phyloP scores from a whole-genome alignment of 257 asterid species.

The Eustoma russellianum region DNA sequence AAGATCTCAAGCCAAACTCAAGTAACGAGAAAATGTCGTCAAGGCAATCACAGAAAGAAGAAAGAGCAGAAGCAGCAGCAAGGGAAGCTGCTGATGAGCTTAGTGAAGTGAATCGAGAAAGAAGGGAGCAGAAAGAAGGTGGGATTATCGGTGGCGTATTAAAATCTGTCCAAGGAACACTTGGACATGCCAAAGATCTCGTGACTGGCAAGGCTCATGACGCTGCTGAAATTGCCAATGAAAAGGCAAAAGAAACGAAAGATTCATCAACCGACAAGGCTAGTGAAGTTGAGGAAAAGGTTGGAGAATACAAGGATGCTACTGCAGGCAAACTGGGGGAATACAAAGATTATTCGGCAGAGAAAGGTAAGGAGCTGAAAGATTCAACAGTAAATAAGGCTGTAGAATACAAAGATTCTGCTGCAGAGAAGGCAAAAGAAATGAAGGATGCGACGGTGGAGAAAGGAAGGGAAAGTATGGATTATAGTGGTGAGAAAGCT shows the following conservation, averaged over 20 bases:
- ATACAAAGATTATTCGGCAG: no score
- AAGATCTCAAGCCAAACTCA: no score
- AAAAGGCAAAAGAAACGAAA: slow-evolving; percentile 10
- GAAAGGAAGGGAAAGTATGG: slow-evolving; percentile 1
- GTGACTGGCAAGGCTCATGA: slow-evolving; percentile 31
- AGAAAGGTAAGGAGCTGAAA: no score
- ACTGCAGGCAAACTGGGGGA: slow-evolving; percentile 1
- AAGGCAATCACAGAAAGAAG: slow-evolving; percentile 29
- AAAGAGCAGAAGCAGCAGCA: slow-evolving; percentile 50
- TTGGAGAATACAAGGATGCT: neutral
- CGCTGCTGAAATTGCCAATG: slow-evolving; percentile 13
- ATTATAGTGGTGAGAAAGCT: slow-evolving; percentile 17
- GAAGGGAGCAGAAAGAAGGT: slow-evolving; percentile 16
- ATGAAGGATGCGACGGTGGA: slow-evolving; percentile 10
- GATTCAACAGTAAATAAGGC: neutral
- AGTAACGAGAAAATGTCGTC: slow-evolving; percentile 31
- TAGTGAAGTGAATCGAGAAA: slow-evolving; percentile 31
- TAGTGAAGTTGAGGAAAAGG: slow-evolving; percentile 6
- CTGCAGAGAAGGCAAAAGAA: slow-evolving; percentile 32
- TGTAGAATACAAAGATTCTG: slow-evolving; percentile 32
- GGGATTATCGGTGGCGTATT: slow-evolving; percentile 27
- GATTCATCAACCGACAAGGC: slow-evolving; percentile 14
- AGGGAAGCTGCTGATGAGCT: slow-evolving; percentile 52
- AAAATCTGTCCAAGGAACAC: slow-evolving; percentile 26
- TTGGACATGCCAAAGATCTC: slow-evolving; percentile 31